phyloP scores from a whole-genome alignment of 1,284 basidiomycete genomes.

The Ustilago shanxiensis region DNA sequence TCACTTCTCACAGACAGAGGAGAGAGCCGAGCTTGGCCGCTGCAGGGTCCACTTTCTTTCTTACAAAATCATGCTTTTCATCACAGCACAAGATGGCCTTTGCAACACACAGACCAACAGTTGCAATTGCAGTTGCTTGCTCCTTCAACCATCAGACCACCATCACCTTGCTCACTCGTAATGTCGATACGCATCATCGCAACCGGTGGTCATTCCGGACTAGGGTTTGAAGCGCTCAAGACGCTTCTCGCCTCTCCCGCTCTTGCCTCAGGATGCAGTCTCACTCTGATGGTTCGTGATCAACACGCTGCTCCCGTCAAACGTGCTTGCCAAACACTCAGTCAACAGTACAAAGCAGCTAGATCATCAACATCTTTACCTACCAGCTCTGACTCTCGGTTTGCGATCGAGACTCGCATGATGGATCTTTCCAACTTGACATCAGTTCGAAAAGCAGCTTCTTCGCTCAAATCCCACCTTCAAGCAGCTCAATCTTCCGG shows the following conservation, averaged over 20 bases:
- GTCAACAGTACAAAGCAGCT: slow-evolving; percentile 11
- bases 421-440: slow-evolving; percentile 43
- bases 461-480: slow-evolving; percentile 23
- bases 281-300: slow-evolving; percentile 37
- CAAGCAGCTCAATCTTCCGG: background rate
- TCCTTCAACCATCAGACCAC: no score
- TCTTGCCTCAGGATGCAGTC: slow-evolving; percentile 11
- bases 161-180: background rate
- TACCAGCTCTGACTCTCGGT: background rate
- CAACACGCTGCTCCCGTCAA: slow-evolving; percentile 8
- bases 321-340: slow-evolving; percentile 15
- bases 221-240: slow-evolving; percentile 49
- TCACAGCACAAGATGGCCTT: no score
- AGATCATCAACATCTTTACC: background rate
- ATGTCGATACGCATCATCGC: slow-evolving; percentile 44
- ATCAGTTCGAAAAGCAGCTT: slow-evolving; percentile 44
- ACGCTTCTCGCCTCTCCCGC: slow-evolving; percentile 29
- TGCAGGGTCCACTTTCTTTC: slow-evolving; percentile 3
- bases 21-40: no score
- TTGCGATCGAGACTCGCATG: slow-evolving; percentile 16
- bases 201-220: slow-evolving; percentile 47
- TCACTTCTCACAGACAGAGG: no score
- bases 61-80: background rate
- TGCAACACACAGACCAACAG: no score
- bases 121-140: no score